Evolutionary conservation across 768 basidiomycete species (phyloP).

Genomic region (Leccinum incarnatum): DNA sequence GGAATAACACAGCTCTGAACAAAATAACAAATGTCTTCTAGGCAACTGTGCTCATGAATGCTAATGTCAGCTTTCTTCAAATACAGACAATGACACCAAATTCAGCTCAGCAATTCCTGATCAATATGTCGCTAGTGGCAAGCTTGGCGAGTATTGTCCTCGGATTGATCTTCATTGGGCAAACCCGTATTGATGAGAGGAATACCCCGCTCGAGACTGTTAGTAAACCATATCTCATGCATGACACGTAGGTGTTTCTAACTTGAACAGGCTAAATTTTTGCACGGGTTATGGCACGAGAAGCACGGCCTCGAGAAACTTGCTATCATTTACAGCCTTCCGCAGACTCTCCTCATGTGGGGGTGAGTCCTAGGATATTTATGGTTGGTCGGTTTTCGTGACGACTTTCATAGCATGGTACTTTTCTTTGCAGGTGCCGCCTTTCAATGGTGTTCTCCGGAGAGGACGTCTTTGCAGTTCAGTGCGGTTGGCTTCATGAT

Average conservation of each 20-base stretch:
- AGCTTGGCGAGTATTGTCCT: conserved; percentile 43
- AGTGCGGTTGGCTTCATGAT: conserved; percentile 32
- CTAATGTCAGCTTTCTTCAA: conserved; percentile 57
- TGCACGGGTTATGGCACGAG: conserved; percentile 17
- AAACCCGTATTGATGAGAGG: conserved; percentile 35
- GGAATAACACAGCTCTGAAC: neutral
- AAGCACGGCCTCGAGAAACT: conserved; percentile 47
- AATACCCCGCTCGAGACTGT: conserved; percentile 19
- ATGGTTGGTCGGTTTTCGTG: neutral
- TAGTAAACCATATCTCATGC: neutral
- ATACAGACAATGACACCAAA: conserved; percentile 35
- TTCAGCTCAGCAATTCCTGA: conserved; percentile 36
- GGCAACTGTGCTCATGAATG: conserved; percentile 58
- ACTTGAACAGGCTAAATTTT: conserved; percentile 8
- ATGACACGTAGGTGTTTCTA: neutral
- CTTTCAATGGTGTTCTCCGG: conserved; percentile 23
- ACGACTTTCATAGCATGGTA: conserved; percentile 20
- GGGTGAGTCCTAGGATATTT: conserved; percentile 40
- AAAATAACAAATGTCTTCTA: conserved; percentile 15
- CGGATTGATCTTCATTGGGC: conserved; percentile 41
- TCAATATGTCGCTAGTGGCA: conserved; percentile 43
- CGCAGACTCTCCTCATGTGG: conserved; percentile 60
- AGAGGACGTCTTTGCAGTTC: conserved; percentile 8
- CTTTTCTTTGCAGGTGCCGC: conserved; percentile 29
- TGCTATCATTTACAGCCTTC: conserved; percentile 52